Percentiles rank a stretch among this genome's conserved stretches.
These are phyloP conservation scores for Ceratocystis destructans DNA, from an alignment of 2,329 filamentous ascomycete species.

Conservation along the genomic window DNA sequence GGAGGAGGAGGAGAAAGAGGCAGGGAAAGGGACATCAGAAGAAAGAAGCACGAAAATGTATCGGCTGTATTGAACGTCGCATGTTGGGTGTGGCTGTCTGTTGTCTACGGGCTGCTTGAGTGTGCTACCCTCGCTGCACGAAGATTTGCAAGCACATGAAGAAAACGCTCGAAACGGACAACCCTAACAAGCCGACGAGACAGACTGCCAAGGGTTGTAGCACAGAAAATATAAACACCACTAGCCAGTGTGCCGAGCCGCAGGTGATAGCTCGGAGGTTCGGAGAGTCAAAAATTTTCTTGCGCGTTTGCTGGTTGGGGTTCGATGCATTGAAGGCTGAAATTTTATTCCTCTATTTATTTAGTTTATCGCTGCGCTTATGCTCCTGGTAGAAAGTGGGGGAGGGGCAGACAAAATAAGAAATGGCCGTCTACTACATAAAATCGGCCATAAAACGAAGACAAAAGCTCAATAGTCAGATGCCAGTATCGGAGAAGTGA, in stretches of 20 bases:
- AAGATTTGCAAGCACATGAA: no score
- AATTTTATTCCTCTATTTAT: background rate
- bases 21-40: background rate
- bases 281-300: background rate
- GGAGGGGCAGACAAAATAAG: background rate
- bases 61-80: background rate
- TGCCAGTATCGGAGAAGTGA: background rate
- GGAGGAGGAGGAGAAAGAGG: background rate
- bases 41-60: no score
- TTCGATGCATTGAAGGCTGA: background rate
- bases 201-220: background rate
- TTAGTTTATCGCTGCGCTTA: background rate
- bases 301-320: background rate
- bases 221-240: no score
- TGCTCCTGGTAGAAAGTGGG: background rate
- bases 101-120: no score
- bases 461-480: background rate
- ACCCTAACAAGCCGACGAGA: background rate
- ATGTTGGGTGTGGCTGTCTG: background rate
- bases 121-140: no score
- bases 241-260: no score
- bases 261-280: slow-evolving; percentile 11
- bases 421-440: no score
- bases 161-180: no score
- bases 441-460: background rate